phyloP scores from a whole-genome alignment of 257 asterid species.

The Solanum megistacrolobum region DNA sequence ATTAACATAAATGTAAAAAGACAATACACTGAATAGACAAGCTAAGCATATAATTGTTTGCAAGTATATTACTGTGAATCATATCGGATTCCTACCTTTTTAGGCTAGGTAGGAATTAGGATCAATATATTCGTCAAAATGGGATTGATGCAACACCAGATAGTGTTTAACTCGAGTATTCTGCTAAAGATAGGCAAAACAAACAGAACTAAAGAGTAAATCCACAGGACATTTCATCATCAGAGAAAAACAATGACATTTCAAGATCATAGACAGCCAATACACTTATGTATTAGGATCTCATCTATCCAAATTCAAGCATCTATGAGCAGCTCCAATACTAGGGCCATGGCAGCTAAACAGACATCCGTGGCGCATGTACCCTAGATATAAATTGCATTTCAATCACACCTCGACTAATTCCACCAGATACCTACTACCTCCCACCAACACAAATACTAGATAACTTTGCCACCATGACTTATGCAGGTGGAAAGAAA shows the following conservation, averaged over 20 bases:
- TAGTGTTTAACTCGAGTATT: neutral
- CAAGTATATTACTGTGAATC: neutral
- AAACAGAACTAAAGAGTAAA: neutral
- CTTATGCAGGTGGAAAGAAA: neutral
- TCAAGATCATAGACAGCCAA: neutral
- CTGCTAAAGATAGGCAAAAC: neutral
- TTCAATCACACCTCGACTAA: neutral
- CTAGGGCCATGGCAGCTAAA: neutral
- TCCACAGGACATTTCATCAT: neutral
- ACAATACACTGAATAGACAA: too few relatives aligned
- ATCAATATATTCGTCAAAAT: neutral
- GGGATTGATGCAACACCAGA: neutral
- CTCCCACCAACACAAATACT: neutral
- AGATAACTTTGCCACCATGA: neutral
- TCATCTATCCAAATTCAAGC: neutral
- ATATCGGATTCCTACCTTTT: neutral
- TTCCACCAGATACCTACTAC: neutral
- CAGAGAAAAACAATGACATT: neutral
- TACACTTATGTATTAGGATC: neutral
- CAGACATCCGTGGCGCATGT: fast-evolving
- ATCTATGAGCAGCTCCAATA: neutral
- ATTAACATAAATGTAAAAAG: neutral
- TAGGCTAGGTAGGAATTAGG: neutral
- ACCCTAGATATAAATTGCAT: too few relatives aligned
- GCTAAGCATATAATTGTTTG: neutral